Evolutionary conservation across 441 rosid species (phyloP).

Genomic region (Pelargonium citronellum): DNA sequence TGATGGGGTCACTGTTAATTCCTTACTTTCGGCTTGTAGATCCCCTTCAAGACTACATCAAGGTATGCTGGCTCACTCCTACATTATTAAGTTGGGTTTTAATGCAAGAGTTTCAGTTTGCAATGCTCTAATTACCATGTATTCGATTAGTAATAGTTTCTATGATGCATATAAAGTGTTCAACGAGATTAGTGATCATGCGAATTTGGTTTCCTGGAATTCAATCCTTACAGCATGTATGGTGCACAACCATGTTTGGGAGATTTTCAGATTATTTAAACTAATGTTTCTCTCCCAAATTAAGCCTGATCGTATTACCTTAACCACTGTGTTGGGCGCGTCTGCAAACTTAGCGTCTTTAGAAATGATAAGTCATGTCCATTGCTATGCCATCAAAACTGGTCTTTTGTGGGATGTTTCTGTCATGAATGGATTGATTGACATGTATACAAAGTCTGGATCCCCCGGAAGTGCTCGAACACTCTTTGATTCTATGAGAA

Average conservation of each 20-base stretch:
- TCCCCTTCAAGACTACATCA: conserved; percentile 26
- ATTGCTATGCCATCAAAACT: conserved; percentile 39
- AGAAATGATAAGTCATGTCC: conserved; percentile 46
- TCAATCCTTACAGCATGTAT: conserved; percentile 45
- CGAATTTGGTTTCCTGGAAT: conserved; percentile 51
- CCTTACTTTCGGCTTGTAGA: conserved; percentile 41
- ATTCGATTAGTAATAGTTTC: conserved; percentile 40
- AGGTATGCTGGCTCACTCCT: conserved; percentile 49
- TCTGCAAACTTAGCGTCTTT: conserved; percentile 43
- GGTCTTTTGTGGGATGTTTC: conserved; percentile 37
- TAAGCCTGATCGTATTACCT: conserved; percentile 38
- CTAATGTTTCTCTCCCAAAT: conserved; percentile 34
- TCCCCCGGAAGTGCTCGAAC: conserved; percentile 35
- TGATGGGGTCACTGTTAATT: conserved; percentile 39
- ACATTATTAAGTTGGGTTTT: conserved; percentile 39
- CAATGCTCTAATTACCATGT: conserved; percentile 53
- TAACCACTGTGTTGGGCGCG: conserved; percentile 34
- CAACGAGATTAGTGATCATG: conserved; percentile 31
- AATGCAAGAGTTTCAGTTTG: conserved; percentile 31
- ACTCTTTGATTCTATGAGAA: conserved; percentile 36
- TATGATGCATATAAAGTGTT: conserved; percentile 35
- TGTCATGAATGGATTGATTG: conserved; percentile 40
- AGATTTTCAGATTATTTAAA: conserved; percentile 42
- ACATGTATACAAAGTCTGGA: conserved; percentile 57
- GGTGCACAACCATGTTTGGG: conserved; percentile 39